Conservation (phyloP, 805 yeast species). For the Blastobotrys chiropterorum region DNA sequence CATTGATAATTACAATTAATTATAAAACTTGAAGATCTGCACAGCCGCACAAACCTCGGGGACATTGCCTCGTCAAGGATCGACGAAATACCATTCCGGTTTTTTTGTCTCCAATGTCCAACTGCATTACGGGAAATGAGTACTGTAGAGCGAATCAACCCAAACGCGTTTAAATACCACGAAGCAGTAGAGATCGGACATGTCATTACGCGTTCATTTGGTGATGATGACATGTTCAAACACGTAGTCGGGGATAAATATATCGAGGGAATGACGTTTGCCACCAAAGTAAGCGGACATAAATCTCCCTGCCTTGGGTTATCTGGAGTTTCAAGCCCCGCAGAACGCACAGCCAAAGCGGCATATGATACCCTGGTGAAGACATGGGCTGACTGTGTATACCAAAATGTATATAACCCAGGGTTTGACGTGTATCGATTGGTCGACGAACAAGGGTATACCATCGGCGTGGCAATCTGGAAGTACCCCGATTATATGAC, state of each 20-base stretch:
- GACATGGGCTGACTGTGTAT: not conserved
- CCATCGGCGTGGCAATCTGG: constrained; percentile 1
- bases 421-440: not conserved
- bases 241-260: not conserved
- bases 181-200: not conserved
- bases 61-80: not conserved
- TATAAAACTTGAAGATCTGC: too few species aligned
- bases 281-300: not conserved
- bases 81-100: too few species aligned
- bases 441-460: not conserved
- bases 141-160: not conserved
- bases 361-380: not conserved
- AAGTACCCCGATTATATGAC: not conserved
- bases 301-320: not conserved
- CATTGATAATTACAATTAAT: too few species aligned
- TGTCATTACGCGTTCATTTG: not conserved
- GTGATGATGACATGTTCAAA: not conserved
- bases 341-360: not conserved
- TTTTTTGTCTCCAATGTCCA: not conserved
- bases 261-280: not conserved
- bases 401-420: not conserved
- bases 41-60: not conserved
- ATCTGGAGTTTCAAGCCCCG: not conserved
- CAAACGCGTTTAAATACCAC: not conserved
- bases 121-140: not conserved